phyloP scores from a whole-genome alignment of 2,329 filamentous ascomycete species.

The Ophiostoma ulmi region DNA sequence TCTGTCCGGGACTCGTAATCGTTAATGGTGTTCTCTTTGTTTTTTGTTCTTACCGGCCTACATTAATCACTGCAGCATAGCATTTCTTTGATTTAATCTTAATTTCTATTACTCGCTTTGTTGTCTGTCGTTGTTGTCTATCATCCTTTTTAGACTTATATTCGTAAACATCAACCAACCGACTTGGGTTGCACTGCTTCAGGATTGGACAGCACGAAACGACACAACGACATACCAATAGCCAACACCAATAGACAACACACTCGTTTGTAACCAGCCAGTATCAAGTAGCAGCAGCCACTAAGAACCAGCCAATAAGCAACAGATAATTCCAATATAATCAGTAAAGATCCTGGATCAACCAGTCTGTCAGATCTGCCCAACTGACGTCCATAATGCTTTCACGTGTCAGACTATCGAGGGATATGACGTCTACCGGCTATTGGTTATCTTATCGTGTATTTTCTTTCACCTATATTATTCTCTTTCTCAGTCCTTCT shows the following conservation, averaged over 20 bases:
- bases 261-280: background rate
- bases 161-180: background rate
- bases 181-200: background rate
- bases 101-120: too few species aligned
- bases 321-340: too few species aligned
- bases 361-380: background rate
- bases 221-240: background rate
- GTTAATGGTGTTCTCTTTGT: too few species aligned
- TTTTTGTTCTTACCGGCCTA: background rate
- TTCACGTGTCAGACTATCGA: constrained; percentile 21
- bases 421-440: background rate
- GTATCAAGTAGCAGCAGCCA: too few species aligned
- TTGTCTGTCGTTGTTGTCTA: background rate
- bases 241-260: background rate
- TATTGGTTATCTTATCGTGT: background rate
- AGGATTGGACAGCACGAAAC: background rate
- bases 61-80: background rate
- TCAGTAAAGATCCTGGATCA: too few species aligned
- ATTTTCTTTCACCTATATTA: background rate
- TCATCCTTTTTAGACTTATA: background rate
- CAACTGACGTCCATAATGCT: constrained; percentile 18
- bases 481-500: background rate
- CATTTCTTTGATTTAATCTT: background rate
- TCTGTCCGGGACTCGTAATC: too few species aligned
- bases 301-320: background rate